Base-by-base conservation (phyloP, 2,329 filamentous ascomycete species). In the Metarhizium album region DNA sequence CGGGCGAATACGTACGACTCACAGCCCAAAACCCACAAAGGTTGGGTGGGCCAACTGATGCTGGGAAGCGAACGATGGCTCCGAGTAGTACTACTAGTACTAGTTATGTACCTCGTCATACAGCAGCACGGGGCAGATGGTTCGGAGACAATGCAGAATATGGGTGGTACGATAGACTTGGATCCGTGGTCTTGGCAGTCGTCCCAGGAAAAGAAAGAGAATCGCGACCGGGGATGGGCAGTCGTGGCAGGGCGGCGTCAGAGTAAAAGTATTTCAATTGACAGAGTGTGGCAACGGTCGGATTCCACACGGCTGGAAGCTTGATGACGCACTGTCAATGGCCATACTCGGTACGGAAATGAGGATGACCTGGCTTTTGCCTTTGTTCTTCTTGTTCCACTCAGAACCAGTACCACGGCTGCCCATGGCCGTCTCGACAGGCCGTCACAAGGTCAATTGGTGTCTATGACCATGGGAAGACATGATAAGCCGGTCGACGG, bases 1-100 rank as follows among this genome's bases (percentile, higher is more conserved):
- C 38, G 33, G 33, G 23, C 50, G 22, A 31, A 24, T 20, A 27
- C n/a, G n/a, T n/a, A 48, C 11, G 22, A 40, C 45, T 45, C 14
- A 9, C 31, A 23, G 29, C 24, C 35, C 29, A 38, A 48, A 48
- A 45, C 42, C 46, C 42, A 42, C 42, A 46, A 46, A 22, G 38
- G 37, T 42, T 48, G 38, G 31, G 46, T 52, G 50, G 46, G 50
- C 42, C 46, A 23, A 18, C 27, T n/a, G 16, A 23, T 43, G 11
- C 20, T 43, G 3, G 18, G 22, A 23, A 24, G 20, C 13, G 40
- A 22, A 9, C 24, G 18, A 20, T n/a, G 37, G n/a, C n/a, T n/a
- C n/a, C n/a, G n/a, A n/a, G n/a, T n/a, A n/a, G n/a, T n/a, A n/a
- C n/a, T n/a, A n/a, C n/a, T n/a, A n/a, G n/a, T n/a, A 40, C 37